Evolutionary conservation across 108 stramenopile genomes (phyloP).

Genomic region (Schizochytrium sp.): DNA sequence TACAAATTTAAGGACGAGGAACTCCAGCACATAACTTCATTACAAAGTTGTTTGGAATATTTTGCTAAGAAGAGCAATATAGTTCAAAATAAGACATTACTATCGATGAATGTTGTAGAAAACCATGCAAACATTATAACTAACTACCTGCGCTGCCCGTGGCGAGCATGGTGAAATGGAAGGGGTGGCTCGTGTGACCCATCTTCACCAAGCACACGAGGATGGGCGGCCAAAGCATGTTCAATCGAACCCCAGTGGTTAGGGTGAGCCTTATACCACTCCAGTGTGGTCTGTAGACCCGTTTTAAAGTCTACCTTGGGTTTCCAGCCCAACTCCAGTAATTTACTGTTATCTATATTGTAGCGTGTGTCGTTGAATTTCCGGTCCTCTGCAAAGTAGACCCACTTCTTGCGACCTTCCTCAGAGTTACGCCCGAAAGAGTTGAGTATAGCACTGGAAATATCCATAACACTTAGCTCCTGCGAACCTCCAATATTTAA

Average conservation of each 20-base stretch:
- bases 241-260: slow-evolving; percentile 95
- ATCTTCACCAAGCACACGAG: slow-evolving; percentile 77
- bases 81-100: no score
- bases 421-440: slow-evolving; percentile 76
- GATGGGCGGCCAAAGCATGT: slow-evolving; percentile 95
- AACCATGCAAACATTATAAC: no score
- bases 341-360: slow-evolving; percentile 90
- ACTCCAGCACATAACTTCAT: no score
- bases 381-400: slow-evolving; percentile 92
- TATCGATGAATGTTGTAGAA: no score
- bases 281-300: slow-evolving; percentile 89
- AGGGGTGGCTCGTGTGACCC: slow-evolving; percentile 24
- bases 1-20: no score
- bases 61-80: no score
- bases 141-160: no score
- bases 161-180: no score
- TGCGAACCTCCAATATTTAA: slow-evolving; percentile 98
- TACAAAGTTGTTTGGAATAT: no score
- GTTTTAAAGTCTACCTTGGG: slow-evolving; percentile 95
- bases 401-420: slow-evolving; percentile 62
- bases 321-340: slow-evolving; percentile 89
- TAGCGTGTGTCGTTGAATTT: slow-evolving; percentile 99
- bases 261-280: slow-evolving; percentile 92
- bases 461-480: slow-evolving; percentile 87
- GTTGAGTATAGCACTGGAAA: slow-evolving; percentile 86